phyloP scores from a whole-genome alignment of 805 yeast genomes.

The Pichia deserticola region DNA sequence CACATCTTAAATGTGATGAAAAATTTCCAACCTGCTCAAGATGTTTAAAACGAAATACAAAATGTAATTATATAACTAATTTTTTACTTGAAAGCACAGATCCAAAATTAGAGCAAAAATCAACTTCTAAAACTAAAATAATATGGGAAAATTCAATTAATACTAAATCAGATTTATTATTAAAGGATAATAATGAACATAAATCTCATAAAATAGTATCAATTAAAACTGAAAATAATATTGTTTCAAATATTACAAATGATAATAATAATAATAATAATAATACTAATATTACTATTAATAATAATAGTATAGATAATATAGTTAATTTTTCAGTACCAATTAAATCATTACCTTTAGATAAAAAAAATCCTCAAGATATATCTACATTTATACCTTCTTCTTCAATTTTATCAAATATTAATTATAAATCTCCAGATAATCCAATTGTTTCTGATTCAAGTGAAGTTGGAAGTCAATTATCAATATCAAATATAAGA shows the following conservation, averaged over 20 bases:
- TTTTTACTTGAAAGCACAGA: conserved; percentile 4
- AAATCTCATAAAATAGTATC: too few relatives aligned
- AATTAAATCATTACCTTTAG: too few relatives aligned
- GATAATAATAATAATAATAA: too few relatives aligned
- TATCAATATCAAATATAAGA: background rate
- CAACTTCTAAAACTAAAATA: background rate
- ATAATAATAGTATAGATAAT: background rate
- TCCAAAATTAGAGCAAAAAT: background rate
- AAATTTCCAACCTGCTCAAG: conserved; percentile 8
- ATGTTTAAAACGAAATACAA: conserved; percentile 4
- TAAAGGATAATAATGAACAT: too few relatives aligned
- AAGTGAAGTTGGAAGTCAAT: conserved; percentile 1
- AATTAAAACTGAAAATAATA: too few relatives aligned
- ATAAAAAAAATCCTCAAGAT: too few relatives aligned
- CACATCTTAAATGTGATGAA: conserved; percentile 17
- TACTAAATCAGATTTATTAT: too few relatives aligned
- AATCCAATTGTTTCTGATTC: background rate
- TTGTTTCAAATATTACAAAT: too few relatives aligned
- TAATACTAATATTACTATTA: too few relatives aligned
- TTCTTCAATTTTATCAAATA: background rate
- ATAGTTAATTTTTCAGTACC: too few relatives aligned
- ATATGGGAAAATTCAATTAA: conserved; percentile 5
- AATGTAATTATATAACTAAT: conserved; percentile 5
- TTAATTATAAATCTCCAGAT: background rate
- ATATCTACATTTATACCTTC: background rate